Percentiles rank a stretch among this genome's conserved stretches.
Conservation (phyloP, 2,329 filamentous ascomycete species). For the Cercospora sp. region DNA sequence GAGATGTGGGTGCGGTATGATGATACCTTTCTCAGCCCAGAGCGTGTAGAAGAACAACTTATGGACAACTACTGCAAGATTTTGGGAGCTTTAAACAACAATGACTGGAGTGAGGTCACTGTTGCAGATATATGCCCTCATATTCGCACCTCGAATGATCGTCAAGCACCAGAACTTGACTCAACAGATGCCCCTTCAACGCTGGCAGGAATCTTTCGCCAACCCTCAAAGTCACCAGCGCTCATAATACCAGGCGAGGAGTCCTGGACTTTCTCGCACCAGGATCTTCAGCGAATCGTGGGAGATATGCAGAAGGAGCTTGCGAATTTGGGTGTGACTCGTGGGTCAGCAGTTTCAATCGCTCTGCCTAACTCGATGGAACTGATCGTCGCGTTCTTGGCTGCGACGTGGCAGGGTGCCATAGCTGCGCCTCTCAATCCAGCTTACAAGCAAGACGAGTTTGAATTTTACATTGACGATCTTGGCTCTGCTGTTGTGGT, state of each 20-base stretch:
- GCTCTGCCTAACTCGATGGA: slow-evolving; percentile 80
- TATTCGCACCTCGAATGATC: neutral
- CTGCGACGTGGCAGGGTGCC: slow-evolving; percentile 74
- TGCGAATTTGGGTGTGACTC: neutral
- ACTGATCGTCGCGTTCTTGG: slow-evolving; percentile 82
- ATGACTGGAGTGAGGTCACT: neutral
- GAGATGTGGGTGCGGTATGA: no score
- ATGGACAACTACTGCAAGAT: neutral
- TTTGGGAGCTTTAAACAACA: neutral
- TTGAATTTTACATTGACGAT: slow-evolving; percentile 88
- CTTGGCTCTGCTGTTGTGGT: slow-evolving; percentile 75
- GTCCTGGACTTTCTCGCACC: neutral
- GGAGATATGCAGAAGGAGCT: neutral
- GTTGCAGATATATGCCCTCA: neutral
- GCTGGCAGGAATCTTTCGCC: neutral
- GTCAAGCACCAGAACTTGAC: neutral
- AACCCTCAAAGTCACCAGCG: neutral
- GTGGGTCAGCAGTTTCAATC: slow-evolving; percentile 71
- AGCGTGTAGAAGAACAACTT: no score
- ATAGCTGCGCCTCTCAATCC: slow-evolving; percentile 85
- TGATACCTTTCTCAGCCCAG: no score
- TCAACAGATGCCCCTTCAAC: neutral
- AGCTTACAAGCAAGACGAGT: slow-evolving; percentile 83
- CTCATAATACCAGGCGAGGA: neutral
- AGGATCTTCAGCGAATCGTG: neutral